phyloP scores from a whole-genome alignment of 345 rosid species.

The Abelmoschus esculentus region DNA sequence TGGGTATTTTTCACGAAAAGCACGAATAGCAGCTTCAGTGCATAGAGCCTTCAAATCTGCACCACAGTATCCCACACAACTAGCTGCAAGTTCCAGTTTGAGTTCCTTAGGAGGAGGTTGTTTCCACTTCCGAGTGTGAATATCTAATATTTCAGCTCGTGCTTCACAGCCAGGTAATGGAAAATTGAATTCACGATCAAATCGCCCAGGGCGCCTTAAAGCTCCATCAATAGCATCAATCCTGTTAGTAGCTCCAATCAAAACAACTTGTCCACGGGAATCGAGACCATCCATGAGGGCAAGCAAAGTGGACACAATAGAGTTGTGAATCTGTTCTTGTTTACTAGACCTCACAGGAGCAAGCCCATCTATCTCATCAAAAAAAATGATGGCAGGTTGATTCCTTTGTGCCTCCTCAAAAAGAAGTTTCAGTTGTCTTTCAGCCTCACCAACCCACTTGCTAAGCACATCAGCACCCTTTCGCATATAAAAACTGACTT shows the following conservation, averaged over 20 bases:
- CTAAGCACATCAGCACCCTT: constrained; percentile 99
- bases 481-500: constrained; percentile 98
- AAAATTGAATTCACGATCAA: constrained; percentile 94
- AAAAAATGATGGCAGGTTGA: constrained; percentile 95
- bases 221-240: constrained; percentile 99
- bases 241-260: constrained; percentile 98
- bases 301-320: constrained; percentile 93
- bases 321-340: constrained; percentile 99
- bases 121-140: constrained; percentile 98
- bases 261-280: constrained; percentile 99
- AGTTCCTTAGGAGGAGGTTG: constrained; percentile 81
- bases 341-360: constrained; percentile 99
- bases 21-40: constrained; percentile 98
- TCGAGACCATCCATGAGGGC: constrained; percentile 99
- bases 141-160: constrained; percentile 89
- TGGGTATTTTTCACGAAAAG: constrained; percentile 97
- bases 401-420: constrained; percentile 97
- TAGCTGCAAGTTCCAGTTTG: constrained; percentile 84
- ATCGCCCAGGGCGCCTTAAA: constrained; percentile 95
- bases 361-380: constrained; percentile 98
- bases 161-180: constrained; percentile 98
- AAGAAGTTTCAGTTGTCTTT: constrained; percentile 90
- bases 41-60: constrained; percentile 95
- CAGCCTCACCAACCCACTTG: constrained; percentile 99
- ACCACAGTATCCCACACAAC: constrained; percentile 98